Base-by-base conservation (phyloP, 106 monocot species). In the Acorus gramineus region DNA sequence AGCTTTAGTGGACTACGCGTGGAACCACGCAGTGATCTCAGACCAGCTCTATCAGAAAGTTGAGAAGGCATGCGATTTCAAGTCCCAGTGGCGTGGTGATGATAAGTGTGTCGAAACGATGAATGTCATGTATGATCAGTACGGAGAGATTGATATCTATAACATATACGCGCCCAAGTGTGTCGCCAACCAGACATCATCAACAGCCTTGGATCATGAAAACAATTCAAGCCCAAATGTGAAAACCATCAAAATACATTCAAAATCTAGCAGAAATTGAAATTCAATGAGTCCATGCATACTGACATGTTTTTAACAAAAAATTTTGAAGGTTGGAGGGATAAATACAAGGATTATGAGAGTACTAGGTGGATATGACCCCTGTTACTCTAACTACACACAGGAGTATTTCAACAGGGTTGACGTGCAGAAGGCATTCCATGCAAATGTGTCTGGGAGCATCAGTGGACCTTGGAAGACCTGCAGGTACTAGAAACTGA, bases 101-200 rank as follows among this genome's bases (percentile, higher is more conserved):
- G 45, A 59, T 8, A 74, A 71, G 3, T 93, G 93, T 69, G 56
- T 42, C 45, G 13, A 57, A 4, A 74, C 73, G 47, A 75, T 93
- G 79, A 68, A 52, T n/a, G n/a, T 42, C 4, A 63, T 89, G 10
- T 85, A 72, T 52, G 9, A 59, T 6, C 68, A 76, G 50, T 93
- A 93, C 67, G 63, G 54, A 9, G 74, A 78, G 43, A 93, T 89
- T 11, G 85, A 89, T 66, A 93, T 93, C 69, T 93, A 93, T 72
- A 93, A 86, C 54, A 78, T 93, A 49, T 89, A 93, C 64, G 84
- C 82, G n/a, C 82, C 89, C 2, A 89, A 74, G 66, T 93, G 93
- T 69, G 72, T 49, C 59, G 64, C 55, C 53, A 43, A 54, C 47
- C 69, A 63, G 61, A 55, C 65, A 43, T 52, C 76, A 50, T 56